These are phyloP conservation scores for Herpetospermum pedunculosum DNA, from an alignment of 306 rosid genomes.

Conservation along the genomic window DNA sequence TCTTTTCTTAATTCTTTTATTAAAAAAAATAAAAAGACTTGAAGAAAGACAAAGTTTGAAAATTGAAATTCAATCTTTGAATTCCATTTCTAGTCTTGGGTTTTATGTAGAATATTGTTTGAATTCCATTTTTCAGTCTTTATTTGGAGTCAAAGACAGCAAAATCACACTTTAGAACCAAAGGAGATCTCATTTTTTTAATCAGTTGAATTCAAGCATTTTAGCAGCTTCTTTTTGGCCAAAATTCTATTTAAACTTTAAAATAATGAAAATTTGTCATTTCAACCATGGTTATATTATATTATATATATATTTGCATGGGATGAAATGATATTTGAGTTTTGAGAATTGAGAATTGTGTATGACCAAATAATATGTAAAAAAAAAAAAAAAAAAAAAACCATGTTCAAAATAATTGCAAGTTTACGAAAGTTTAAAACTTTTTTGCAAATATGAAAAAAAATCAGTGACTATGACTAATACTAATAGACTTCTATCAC, in stretches of 20 bases:
- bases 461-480: too few relatives aligned
- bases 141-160: neutral
- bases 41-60: neutral
- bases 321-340: too few relatives aligned
- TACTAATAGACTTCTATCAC: too few relatives aligned
- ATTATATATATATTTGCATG: too few relatives aligned
- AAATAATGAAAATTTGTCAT: neutral
- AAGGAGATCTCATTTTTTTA: neutral
- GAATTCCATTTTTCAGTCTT: neutral
- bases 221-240: neutral
- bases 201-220: neutral
- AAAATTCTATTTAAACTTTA: neutral
- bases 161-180: constrained; percentile 1
- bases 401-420: too few relatives aligned
- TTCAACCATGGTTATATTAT: neutral
- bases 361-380: too few relatives aligned
- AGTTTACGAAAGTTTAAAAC: too few relatives aligned
- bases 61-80: constrained; percentile 2
- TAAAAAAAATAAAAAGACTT: neutral
- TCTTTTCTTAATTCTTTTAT: neutral
- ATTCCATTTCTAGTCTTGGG: neutral
- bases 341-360: too few relatives aligned
- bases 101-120: neutral
- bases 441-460: too few relatives aligned
- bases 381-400: too few relatives aligned